Conservation (phyloP, 208 protist species). For the Leishmania lainsoni region DNA sequence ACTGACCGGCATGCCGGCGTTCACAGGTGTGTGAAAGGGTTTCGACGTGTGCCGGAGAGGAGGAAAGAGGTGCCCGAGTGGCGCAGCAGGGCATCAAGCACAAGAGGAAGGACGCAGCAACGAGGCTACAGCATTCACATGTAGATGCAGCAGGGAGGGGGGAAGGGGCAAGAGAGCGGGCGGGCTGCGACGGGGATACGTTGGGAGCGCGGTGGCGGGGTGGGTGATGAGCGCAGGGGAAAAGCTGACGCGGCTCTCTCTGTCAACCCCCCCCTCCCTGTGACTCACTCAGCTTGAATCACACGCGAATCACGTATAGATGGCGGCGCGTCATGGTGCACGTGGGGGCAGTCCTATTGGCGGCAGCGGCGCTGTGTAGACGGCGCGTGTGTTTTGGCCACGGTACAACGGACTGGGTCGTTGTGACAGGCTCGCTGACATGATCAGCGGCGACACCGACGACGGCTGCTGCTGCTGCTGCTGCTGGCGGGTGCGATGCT, state of each 20-base stretch:
- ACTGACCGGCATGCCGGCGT: not conserved
- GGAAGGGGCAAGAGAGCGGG: not conserved
- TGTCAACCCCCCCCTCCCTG: not conserved
- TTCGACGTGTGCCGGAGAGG: not conserved
- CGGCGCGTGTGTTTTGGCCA: conserved; percentile 2
- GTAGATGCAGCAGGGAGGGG: not conserved
- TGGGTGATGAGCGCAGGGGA: not conserved
- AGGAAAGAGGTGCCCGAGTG: not conserved
- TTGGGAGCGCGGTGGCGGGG: not conserved
- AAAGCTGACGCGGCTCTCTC: not conserved
- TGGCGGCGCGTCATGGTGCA: not conserved
- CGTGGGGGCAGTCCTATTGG: conserved; percentile 6
- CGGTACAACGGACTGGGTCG: conserved; percentile 13
- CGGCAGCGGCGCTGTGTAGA: not conserved
- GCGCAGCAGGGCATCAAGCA: not conserved
- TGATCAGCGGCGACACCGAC: not conserved
- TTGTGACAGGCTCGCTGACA: not conserved
- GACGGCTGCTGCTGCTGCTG: conserved; percentile 8
- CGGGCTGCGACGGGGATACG: no score
- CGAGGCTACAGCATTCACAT: no score
- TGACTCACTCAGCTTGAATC: not conserved
- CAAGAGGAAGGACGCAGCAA: not conserved
- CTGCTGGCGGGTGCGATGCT: conserved; percentile 22
- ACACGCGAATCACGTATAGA: not conserved
- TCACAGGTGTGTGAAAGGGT: not conserved